Evolutionary conservation across 2,329 filamentous ascomycete genomes (phyloP).

Genomic region (Talaromyces atroroseus): DNA sequence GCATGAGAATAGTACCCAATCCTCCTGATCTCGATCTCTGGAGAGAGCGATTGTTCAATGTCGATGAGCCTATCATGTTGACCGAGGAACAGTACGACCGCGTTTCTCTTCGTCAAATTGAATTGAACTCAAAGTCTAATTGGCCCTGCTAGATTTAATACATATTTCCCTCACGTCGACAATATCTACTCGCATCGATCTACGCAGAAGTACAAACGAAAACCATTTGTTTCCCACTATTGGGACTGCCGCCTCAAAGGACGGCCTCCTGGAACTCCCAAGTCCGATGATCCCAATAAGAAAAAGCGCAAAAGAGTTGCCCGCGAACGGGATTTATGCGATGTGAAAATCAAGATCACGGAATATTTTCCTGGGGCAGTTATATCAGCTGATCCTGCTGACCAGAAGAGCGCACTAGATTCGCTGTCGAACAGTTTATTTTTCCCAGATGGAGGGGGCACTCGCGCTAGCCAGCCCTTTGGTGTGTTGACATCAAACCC

Average conservation of each 20-base stretch:
- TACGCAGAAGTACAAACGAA: conserved; percentile 73
- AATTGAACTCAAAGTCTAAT: conserved; percentile 12
- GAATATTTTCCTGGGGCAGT: conserved; percentile 61
- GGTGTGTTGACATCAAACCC: conserved; percentile 40
- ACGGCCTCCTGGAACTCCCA: conserved; percentile 69
- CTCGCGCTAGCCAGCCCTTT: conserved; percentile 30
- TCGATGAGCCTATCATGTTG: conserved; percentile 66
- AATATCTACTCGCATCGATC: conserved; percentile 81
- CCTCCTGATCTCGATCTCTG: conserved; percentile 64
- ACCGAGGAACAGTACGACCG: conserved; percentile 64
- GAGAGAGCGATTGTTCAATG: conserved; percentile 67
- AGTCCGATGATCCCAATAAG: conserved; percentile 72
- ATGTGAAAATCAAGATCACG: conserved; percentile 82
- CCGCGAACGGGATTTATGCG: conserved; percentile 72
- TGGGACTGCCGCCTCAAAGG: conserved; percentile 81
- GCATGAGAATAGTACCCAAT: conserved; percentile 54
- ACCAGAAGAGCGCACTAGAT: conserved; percentile 15
- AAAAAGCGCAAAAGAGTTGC: conserved; percentile 74
- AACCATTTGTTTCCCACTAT: conserved; percentile 77
- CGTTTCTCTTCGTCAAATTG: conserved; percentile 1
- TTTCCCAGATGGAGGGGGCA: conserved; percentile 16
- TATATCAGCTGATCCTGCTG: conserved; percentile 9
- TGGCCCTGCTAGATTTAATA: conserved; percentile 56
- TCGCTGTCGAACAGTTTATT: conserved; percentile 13
- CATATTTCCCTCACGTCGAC: conserved; percentile 77